A percentile compares a stretch with the other conserved stretches of the same genome.
These are phyloP conservation scores for Cucumis cinereus DNA, from an alignment of 306 rosid species.

Conservation along the genomic window DNA sequence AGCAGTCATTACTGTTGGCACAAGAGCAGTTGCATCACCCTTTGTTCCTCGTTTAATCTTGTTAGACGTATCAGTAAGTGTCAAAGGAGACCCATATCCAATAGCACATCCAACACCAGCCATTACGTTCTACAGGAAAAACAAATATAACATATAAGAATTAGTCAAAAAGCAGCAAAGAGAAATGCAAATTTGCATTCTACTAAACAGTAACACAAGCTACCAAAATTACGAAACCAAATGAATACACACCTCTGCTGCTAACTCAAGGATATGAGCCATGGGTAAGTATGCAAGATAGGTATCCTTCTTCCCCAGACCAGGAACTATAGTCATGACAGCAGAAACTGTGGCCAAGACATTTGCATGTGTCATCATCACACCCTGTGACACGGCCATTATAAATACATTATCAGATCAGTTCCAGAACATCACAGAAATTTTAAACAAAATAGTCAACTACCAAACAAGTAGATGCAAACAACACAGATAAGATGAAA, in stretches of 20 bases:
- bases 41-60: conserved; percentile 76
- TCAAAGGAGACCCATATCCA: conserved; percentile 92
- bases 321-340: conserved; percentile 81
- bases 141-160: conserved; percentile 13
- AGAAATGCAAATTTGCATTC: neutral
- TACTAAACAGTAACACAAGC: conserved; percentile 2
- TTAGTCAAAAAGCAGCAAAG: conserved; percentile 14
- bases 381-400: conserved; percentile 49
- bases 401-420: neutral
- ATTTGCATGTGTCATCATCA: conserved; percentile 96
- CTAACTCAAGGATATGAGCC: conserved; percentile 96
- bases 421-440: neutral
- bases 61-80: conserved; percentile 91
- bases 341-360: conserved; percentile 74
- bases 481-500: neutral
- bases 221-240: conserved; percentile 13
- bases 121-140: conserved; percentile 45
- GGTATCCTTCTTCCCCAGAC: conserved; percentile 57
- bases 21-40: conserved; percentile 67
- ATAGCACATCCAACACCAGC: conserved; percentile 79
- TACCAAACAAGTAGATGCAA: neutral
- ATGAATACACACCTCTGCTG: conserved; percentile 64
- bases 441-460: neutral
- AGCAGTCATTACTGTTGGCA: conserved; percentile 86
- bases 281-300: conserved; percentile 85